Evolutionary conservation across 2,329 filamentous ascomycete species (phyloP).

Genomic region (Paradendryphiella salina): DNA sequence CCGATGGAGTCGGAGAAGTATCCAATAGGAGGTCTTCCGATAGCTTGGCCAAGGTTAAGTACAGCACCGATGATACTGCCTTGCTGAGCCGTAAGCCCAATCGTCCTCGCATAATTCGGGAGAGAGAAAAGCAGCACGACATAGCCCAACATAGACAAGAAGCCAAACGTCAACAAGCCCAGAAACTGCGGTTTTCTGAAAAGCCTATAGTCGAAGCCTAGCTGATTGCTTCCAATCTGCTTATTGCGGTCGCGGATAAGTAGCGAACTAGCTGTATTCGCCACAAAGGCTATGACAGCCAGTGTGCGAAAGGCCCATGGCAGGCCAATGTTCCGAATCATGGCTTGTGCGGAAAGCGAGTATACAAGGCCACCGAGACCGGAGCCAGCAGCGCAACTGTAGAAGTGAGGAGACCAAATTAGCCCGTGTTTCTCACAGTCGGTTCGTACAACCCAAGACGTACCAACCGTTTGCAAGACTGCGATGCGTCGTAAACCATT

Average conservation of each 20-base stretch:
- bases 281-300: conserved; percentile 64
- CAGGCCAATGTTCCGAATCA: conserved; percentile 67
- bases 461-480: conserved; percentile 69
- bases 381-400: conserved; percentile 63
- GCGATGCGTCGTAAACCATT: conserved; percentile 72
- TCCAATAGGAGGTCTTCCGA: conserved; percentile 73
- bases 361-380: conserved; percentile 76
- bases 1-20: conserved; percentile 71
- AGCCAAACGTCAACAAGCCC: conserved; percentile 67
- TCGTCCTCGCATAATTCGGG: conserved; percentile 69
- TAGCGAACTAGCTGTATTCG: conserved; percentile 65
- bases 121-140: conserved; percentile 76
- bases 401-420: no score
- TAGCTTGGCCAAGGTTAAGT: conserved; percentile 67
- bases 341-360: conserved; percentile 67
- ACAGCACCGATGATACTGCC: conserved; percentile 73
- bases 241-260: conserved; percentile 73
- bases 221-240: conserved; percentile 63
- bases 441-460: no score
- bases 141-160: conserved; percentile 74
- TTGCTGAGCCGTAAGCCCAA: conserved; percentile 68
- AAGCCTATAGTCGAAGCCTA: conserved; percentile 65
- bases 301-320: conserved; percentile 69
- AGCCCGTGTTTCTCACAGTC: no score
- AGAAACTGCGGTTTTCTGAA: conserved; percentile 66